Base-by-base conservation (phyloP, 192 early-diverging fungal genomes). In the Gamsiella multidivaricata region DNA sequence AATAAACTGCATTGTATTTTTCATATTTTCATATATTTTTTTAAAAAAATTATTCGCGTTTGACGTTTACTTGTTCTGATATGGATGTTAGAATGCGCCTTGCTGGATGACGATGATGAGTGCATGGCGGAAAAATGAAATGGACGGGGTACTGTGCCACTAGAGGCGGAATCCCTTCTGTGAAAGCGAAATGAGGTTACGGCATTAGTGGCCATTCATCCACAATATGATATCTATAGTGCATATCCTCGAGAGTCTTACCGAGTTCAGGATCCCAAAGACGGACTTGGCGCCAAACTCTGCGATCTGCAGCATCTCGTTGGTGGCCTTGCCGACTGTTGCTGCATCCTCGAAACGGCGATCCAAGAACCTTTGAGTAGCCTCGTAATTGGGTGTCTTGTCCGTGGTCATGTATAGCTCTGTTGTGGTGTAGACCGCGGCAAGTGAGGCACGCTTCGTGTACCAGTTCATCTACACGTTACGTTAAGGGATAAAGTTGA, bases 381-480 rank as follows among this genome's bases (percentile, higher is more conserved):
- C 91, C 15, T 69, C 73, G 72, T 83, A 89, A 42, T 89, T 85
- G 12, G 91, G 88, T 8, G 95, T 95, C 37, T 81, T 79, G 65
- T 98, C 96, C 71, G 94, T 92, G 18, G 92, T 93, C 95, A 98
- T 95, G 79, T 91, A 98, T 46, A 98, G 74, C 79, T 98, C 95
- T 12, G 96, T 90, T 0, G 94, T 88, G 11, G 94, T 85, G 55
- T 96, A 98, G 11, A 94, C 89, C 23, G 88, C 91, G 3, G 94
- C 94, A 36, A 98, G 84, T 14, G 88, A 82, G 37, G 88, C 88
- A 20, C 96, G 86, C 62, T 93, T 93, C 47, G 88, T 88, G 73
- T 98, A 97, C 93, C 93, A 98, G 81, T 95, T 92, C 85, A 93
- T 87, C 91, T 94, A 70, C n/a, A 52, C 7, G 39, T 17, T 20